These are phyloP conservation scores for Fabrea salina DNA, from an alignment of 169 alveolate genomes.

Conservation along the genomic window DNA sequence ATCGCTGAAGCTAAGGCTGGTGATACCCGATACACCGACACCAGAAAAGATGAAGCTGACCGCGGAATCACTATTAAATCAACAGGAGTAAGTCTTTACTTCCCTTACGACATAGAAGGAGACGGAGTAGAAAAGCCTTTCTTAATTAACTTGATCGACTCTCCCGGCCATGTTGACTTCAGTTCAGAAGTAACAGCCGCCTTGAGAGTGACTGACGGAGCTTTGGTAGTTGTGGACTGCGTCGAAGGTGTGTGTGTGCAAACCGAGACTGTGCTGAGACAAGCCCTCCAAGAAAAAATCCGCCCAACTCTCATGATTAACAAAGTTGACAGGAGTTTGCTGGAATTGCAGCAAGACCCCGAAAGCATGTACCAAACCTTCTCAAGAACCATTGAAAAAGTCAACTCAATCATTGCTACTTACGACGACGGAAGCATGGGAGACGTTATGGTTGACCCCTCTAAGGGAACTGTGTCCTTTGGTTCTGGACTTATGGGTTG, in stretches of 20 bases:
- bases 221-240: slow-evolving; percentile 98
- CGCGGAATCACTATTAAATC: slow-evolving; percentile 99
- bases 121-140: slow-evolving; percentile 82
- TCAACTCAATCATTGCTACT: slow-evolving; percentile 61
- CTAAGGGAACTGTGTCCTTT: slow-evolving; percentile 47
- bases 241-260: slow-evolving; percentile 99
- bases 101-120: slow-evolving; percentile 86
- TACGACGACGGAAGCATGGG: slow-evolving; percentile 58
- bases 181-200: slow-evolving; percentile 99
- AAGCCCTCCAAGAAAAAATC: slow-evolving; percentile 97
- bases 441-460: slow-evolving; percentile 56
- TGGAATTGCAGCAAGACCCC: slow-evolving; percentile 97
- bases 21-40: slow-evolving; percentile 99
- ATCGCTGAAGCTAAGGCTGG: slow-evolving; percentile 98
- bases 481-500: slow-evolving; percentile 47
- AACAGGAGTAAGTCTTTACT: slow-evolving; percentile 98
- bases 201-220: slow-evolving; percentile 99
- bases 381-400: slow-evolving; percentile 57
- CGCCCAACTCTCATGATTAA: slow-evolving; percentile 98
- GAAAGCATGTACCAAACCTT: slow-evolving; percentile 88
- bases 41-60: slow-evolving; percentile 99
- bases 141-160: slow-evolving; percentile 97
- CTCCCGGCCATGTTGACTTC: slow-evolving; percentile 99
- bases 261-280: slow-evolving; percentile 98
- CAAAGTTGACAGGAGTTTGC: slow-evolving; percentile 97